These are phyloP conservation scores for Flaveria linearis DNA, from an alignment of 129 eudicot species.

Conservation along the genomic window DNA sequence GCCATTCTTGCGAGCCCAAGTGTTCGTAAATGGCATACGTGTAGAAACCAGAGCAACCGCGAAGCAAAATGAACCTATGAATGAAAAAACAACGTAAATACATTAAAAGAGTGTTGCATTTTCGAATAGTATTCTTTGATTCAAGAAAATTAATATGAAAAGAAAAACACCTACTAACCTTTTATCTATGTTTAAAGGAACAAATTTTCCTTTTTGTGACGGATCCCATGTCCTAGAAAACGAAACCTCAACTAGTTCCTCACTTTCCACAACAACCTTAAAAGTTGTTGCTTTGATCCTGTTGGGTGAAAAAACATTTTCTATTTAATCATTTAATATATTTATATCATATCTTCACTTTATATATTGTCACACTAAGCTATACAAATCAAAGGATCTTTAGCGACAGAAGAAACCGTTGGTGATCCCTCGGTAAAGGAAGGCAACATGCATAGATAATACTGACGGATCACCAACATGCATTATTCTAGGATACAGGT, in stretches of 20 bases:
- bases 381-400: too few species aligned
- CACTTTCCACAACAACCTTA: constrained; percentile 64
- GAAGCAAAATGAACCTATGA: constrained; percentile 75
- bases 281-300: constrained; percentile 70
- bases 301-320: not conserved
- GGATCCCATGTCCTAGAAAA: constrained; percentile 87
- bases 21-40: constrained; percentile 92
- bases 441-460: too few species aligned
- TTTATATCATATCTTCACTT: not conserved
- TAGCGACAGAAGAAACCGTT: too few species aligned
- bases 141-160: not conserved
- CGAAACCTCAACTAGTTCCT: constrained; percentile 81
- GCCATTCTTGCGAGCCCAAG: constrained; percentile 85
- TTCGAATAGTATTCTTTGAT: not conserved
- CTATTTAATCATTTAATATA: not conserved
- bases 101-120: not conserved
- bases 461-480: too few species aligned
- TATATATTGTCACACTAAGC: not conserved
- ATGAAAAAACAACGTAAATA: not conserved
- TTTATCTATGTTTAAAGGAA: constrained; percentile 88
- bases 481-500: too few species aligned
- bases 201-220: constrained; percentile 69
- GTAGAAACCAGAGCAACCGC: constrained; percentile 94
- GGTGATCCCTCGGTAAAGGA: too few species aligned
- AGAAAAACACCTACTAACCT: constrained; percentile 42